Base-by-base conservation (phyloP, 2,329 filamentous ascomycete genomes). In the Calycina herbarum region DNA sequence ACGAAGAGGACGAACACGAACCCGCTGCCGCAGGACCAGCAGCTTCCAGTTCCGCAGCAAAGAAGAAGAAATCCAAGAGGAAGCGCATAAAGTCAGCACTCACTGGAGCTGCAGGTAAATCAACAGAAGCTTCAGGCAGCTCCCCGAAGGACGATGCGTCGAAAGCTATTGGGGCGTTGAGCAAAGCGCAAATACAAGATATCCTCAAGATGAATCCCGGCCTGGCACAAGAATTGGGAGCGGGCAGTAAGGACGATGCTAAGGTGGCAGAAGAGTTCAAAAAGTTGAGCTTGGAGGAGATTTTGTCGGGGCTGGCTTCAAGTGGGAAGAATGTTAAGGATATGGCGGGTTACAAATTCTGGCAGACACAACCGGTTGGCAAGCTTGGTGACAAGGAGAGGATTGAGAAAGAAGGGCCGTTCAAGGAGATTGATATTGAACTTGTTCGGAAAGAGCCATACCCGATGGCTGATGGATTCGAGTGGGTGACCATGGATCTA, bases 341-440 rank as follows among this genome's bases (percentile, higher is more conserved):
- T 76, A 97, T 97, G 93, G 93, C 90, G 6, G 92, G 89, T 66
- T 97, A 98, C 84, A 97, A 96, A 80, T 99, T 99, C 82, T 99
- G 95, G 95, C 89, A 93, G 78, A 99, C 95, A 58, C 95, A 99
- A 78, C 95, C 95, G 0, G 95, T 99, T 66, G 91, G 92, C 61
- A 89, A 89, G 75, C 97, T 98, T 75, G 89, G 85, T 73, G 82
- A 89, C 77, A 78, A 85, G 61, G 79, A 82, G 66, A 80, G 83
- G 69, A 76, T 79, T 45, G 74, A 88, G 59, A 82, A 88, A 69
- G 94, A 98, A 73, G 95, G 95, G 0, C 93, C 94, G 0, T 91
- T 99, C 76, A 91, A 89, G 79, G 81, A 89, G 20, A 91, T 94
- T 73, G 89, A 90, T 66, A 85, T 91, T 17, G 92, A 93, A 40